phyloP scores from a whole-genome alignment of 495 filamentous ascomycete species.

The Penicillium coprophilum region DNA sequence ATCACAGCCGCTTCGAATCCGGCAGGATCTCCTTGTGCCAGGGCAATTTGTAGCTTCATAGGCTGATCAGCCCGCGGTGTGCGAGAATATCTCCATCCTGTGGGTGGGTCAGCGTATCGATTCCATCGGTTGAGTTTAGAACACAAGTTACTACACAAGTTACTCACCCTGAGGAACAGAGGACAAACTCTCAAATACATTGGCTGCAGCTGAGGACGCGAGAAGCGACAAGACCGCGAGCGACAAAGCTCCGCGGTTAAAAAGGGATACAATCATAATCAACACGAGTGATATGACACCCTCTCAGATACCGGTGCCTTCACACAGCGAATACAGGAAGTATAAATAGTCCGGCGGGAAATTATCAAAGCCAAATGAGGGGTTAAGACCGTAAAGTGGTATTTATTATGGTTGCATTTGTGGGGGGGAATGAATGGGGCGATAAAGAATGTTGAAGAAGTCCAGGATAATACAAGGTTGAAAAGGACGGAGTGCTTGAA shows the following conservation, averaged over 20 bases:
- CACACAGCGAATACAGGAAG: background rate
- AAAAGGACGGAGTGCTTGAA: background rate
- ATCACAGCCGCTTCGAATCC: slow-evolving; percentile 62
- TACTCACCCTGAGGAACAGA: slow-evolving; percentile 38
- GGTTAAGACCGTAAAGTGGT: slow-evolving; percentile 15
- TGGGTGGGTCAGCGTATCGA: background rate
- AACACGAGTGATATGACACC: slow-evolving; percentile 9
- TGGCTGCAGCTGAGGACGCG: slow-evolving; percentile 33
- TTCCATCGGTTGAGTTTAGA: slow-evolving; percentile 6
- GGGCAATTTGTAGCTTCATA: slow-evolving; percentile 48
- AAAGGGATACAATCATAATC: slow-evolving; percentile 32
- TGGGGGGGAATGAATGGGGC: slow-evolving; percentile 20
- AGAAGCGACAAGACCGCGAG: slow-evolving; percentile 44
- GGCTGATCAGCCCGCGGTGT: slow-evolving; percentile 32
- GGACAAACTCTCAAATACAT: slow-evolving; percentile 40
- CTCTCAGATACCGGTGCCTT: background rate
- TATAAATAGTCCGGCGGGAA: slow-evolving; percentile 13
- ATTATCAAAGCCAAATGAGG: background rate
- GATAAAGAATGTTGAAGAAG: slow-evolving; percentile 18
- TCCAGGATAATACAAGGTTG: background rate
- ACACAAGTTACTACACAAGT: slow-evolving; percentile 16
- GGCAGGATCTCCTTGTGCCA: slow-evolving; percentile 55
- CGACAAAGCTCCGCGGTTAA: slow-evolving; percentile 37
- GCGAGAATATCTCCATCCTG: slow-evolving; percentile 41
- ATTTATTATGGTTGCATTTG: slow-evolving; percentile 32